Evolutionary conservation across 768 basidiomycete genomes (phyloP).

Genomic region (Harrya chromipes): DNA sequence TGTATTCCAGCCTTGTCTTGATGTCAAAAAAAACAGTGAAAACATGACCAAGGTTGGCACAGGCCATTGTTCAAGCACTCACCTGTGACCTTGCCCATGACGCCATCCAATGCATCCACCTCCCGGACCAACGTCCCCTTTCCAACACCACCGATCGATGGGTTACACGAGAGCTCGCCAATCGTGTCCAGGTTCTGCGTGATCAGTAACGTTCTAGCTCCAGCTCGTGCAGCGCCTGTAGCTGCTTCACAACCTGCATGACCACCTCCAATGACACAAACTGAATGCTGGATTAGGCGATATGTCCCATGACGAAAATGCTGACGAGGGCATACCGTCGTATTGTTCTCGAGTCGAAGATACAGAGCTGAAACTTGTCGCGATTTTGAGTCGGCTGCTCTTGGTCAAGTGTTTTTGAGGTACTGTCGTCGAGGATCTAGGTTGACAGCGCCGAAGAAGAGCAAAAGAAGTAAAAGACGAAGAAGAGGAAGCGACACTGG

Average conservation of each 20-base stretch:
- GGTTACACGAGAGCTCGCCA: constrained; percentile 87
- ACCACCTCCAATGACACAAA: constrained; percentile 87
- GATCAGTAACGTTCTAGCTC: constrained; percentile 75
- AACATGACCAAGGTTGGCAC: not conserved
- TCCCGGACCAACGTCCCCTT: constrained; percentile 92
- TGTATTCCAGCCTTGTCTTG: constrained; percentile 86
- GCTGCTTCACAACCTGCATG: constrained; percentile 95
- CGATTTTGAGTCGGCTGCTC: not conserved
- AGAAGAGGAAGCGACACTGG: not conserved
- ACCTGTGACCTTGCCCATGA: constrained; percentile 85
- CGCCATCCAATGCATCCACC: constrained; percentile 85
- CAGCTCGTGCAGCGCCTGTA: constrained; percentile 77
- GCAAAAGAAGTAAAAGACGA: not conserved
- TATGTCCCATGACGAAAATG: constrained; percentile 17
- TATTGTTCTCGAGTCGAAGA: constrained; percentile 10
- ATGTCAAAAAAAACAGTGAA: not conserved
- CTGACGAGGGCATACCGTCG: constrained; percentile 19
- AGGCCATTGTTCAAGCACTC: constrained; percentile 15
- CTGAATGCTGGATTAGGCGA: constrained; percentile 45
- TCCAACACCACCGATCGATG: constrained; percentile 88
- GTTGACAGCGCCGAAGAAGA: not conserved
- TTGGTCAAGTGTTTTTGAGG: not conserved
- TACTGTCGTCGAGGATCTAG: not conserved
- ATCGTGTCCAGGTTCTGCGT: constrained; percentile 82
- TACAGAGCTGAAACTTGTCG: constrained; percentile 1